These are phyloP conservation scores for Cotoneaster glaucophyllus DNA, from an alignment of 306 rosid species.

Conservation along the genomic window DNA sequence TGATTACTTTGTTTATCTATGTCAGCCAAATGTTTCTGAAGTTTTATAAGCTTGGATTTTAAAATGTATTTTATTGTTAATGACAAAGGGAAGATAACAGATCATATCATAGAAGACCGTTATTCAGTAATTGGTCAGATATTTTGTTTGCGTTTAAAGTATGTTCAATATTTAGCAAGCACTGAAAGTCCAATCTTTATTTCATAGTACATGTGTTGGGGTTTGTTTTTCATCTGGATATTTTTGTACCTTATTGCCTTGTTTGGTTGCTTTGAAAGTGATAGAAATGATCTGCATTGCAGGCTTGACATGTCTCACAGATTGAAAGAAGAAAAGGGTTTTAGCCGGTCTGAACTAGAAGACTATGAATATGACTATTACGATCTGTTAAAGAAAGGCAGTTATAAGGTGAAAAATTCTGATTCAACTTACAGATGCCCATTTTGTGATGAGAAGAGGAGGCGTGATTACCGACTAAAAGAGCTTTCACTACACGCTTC, in stretches of 20 bases:
- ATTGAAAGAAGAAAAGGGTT: constrained; percentile 7
- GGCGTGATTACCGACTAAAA: constrained; percentile 21
- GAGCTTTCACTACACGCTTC: constrained; percentile 58
- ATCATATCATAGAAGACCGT: no score
- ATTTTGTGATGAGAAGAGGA: constrained; percentile 37
- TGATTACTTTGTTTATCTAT: no score
- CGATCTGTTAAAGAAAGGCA: constrained; percentile 35
- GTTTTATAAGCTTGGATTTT: no score
- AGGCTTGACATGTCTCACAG: constrained; percentile 33
- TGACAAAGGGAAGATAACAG: no score
- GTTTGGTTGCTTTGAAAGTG: not conserved
- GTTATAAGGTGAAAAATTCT: constrained; percentile 22
- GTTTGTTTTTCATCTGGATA: not conserved
- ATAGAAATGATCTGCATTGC: constrained; percentile 1
- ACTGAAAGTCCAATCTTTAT: not conserved
- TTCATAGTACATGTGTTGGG: not conserved
- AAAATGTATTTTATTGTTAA: no score
- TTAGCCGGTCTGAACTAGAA: constrained; percentile 29
- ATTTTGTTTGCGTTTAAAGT: no score
- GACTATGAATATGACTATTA: constrained; percentile 31
- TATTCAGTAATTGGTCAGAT: no score
- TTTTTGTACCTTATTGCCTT: not conserved
- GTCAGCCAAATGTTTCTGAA: no score
- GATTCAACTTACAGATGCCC: constrained; percentile 55
- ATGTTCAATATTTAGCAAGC: not conserved